Evolutionary conservation across 768 basidiomycete species (phyloP).

Genomic region (Phanerochaete carnosa): DNA sequence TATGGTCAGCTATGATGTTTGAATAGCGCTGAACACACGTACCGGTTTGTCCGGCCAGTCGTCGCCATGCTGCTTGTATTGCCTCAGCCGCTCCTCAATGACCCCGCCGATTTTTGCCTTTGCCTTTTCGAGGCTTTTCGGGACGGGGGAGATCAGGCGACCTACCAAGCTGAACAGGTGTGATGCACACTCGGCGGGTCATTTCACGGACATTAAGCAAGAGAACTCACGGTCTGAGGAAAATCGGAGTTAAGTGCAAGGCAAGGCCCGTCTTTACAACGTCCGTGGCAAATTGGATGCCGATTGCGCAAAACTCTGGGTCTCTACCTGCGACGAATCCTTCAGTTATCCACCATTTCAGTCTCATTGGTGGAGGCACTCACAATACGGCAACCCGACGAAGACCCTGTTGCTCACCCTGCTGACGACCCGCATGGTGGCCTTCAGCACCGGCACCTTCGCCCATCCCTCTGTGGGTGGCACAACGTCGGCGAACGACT

Average conservation of each 20-base stretch:
- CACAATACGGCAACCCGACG: conserved; percentile 47
- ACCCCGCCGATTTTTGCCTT: neutral
- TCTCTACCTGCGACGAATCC: conserved; percentile 41
- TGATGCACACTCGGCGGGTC: neutral
- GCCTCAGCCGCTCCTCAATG: conserved; percentile 11
- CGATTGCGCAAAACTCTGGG: conserved; percentile 32
- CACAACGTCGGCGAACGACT: conserved; percentile 14
- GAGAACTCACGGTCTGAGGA: conserved; percentile 29
- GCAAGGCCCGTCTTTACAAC: conserved; percentile 19
- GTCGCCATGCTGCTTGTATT: conserved; percentile 6
- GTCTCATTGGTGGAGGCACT: conserved; percentile 16
- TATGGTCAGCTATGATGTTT: neutral
- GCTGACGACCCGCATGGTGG: conserved; percentile 19
- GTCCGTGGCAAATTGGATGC: conserved; percentile 29
- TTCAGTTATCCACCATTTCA: too few species aligned
- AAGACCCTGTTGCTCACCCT: conserved; percentile 43
- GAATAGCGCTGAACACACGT: too few species aligned
- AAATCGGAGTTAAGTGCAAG: conserved; percentile 28
- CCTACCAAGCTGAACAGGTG: neutral
- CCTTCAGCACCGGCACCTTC: conserved; percentile 15
- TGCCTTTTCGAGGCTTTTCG: neutral
- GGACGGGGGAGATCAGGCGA: neutral
- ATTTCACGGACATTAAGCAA: conserved; percentile 16
- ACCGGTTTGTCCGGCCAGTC: conserved; percentile 16
- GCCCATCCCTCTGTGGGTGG: conserved; percentile 6